Conservation (phyloP, 805 yeast genomes). For the Sugiyamaella floridensis region DNA sequence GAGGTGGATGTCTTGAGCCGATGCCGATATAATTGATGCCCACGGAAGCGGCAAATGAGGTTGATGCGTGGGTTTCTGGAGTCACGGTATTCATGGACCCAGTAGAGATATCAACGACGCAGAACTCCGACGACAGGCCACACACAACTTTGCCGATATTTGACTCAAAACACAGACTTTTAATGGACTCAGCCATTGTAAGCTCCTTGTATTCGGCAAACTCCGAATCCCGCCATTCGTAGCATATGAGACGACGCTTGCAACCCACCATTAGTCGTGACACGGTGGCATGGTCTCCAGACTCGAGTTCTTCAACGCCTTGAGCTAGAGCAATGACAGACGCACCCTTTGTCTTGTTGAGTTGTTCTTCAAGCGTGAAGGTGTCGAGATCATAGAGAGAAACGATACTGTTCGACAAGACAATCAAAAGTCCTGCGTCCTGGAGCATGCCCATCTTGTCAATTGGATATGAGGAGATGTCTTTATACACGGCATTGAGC, state of each 20-base stretch:
- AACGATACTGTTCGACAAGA: constrained; percentile 29
- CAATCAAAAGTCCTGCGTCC: constrained; percentile 29
- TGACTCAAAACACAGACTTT: constrained; percentile 20
- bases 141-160: constrained; percentile 19
- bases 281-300: constrained; percentile 18
- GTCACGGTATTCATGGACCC: constrained; percentile 1
- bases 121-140: constrained; percentile 23
- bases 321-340: constrained; percentile 23
- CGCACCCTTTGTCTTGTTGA: constrained; percentile 32
- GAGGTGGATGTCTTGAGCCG: constrained; percentile 10
- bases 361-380: constrained; percentile 26
- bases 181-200: constrained; percentile 24
- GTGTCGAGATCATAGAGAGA: constrained; percentile 29
- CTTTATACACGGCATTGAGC: constrained; percentile 16
- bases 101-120: constrained; percentile 16
- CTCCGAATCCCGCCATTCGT: constrained; percentile 27
- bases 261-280: constrained; percentile 26
- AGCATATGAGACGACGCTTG: constrained; percentile 19
- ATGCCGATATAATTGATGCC: constrained; percentile 18
- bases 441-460: constrained; percentile 31
- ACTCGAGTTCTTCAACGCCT: constrained; percentile 11
- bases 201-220: constrained; percentile 25
- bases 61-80: constrained; percentile 8
- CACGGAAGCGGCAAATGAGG: constrained; percentile 10
- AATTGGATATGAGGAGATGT: constrained; percentile 23